These are phyloP conservation scores for Jaapia argillacea DNA, from an alignment of 768 basidiomycete species.

Conservation along the genomic window DNA sequence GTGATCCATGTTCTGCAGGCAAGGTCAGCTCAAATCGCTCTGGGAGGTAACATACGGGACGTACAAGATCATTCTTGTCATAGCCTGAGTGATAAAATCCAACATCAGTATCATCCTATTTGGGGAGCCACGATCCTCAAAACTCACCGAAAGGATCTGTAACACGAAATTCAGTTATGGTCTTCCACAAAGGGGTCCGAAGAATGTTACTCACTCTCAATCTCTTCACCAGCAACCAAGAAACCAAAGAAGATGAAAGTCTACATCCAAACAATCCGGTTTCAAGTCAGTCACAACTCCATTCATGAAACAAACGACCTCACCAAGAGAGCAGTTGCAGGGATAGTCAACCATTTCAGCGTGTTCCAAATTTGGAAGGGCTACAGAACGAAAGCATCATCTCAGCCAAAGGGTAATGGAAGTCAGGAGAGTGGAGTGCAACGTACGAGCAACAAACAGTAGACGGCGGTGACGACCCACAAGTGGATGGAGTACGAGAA, in stretches of 20 bases:
- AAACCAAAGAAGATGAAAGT: slow-evolving; percentile 69
- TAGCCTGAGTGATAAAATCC: slow-evolving; percentile 48
- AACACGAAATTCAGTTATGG: too few relatives aligned
- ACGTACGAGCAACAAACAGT: slow-evolving; percentile 50
- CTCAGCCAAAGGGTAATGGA: slow-evolving; percentile 3
- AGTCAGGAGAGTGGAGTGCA: slow-evolving; percentile 1
- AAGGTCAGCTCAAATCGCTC: too few relatives aligned
- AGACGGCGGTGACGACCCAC: slow-evolving; percentile 54
- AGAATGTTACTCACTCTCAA: slow-evolving; percentile 48
- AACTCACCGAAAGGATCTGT: too few relatives aligned
- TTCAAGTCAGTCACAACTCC: neutral
- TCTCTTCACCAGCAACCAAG: slow-evolving; percentile 65
- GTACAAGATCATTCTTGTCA: slow-evolving; percentile 64
- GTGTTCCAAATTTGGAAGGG: slow-evolving; percentile 54
- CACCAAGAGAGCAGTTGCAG: slow-evolving; percentile 44
- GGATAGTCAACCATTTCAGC: slow-evolving; percentile 55
- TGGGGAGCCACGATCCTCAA: too few relatives aligned
- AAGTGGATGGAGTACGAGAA: slow-evolving; percentile 69
- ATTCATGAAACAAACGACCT: slow-evolving; percentile 8
- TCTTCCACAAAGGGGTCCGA: too few relatives aligned
- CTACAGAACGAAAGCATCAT: slow-evolving; percentile 19
- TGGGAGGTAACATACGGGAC: slow-evolving; percentile 3
- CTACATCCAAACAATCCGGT: slow-evolving; percentile 16
- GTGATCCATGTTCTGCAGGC: slow-evolving; percentile 54
- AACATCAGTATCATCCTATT: too few relatives aligned